These are phyloP conservation scores for Quercus phellos DNA, from an alignment of 331 rosid genomes.

Conservation along the genomic window DNA sequence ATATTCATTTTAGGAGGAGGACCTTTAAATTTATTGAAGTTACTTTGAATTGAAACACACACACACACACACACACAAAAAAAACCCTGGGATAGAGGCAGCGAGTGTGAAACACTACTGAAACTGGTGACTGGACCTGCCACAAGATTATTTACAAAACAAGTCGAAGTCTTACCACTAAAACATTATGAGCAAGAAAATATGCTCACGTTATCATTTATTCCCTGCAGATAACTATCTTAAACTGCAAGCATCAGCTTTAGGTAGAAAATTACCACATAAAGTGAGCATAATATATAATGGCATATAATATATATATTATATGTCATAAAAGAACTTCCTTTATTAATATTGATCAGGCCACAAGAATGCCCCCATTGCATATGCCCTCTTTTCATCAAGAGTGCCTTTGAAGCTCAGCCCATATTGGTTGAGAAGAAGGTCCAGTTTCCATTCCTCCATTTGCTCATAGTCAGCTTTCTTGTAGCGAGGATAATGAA, in stretches of 20 bases:
- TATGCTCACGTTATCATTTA: neutral
- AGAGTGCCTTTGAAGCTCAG: slow-evolving; percentile 39
- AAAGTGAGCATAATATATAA: neutral
- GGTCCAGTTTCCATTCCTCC: slow-evolving; percentile 74
- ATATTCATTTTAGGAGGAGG: too few species aligned
- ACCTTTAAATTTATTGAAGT: too few species aligned
- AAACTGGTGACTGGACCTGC: too few species aligned
- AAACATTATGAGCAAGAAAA: neutral
- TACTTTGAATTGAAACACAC: too few species aligned
- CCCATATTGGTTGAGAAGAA: slow-evolving; percentile 69
- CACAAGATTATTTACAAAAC: neutral
- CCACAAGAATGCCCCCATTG: slow-evolving; percentile 74
- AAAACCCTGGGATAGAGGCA: too few species aligned
- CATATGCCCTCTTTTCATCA: slow-evolving; percentile 54
- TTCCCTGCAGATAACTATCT: neutral
- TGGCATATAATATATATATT: neutral
- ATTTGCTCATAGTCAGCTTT: slow-evolving; percentile 60
- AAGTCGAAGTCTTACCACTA: neutral
- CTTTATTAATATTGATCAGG: slow-evolving; percentile 42
- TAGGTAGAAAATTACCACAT: too few species aligned
- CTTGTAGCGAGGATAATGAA: slow-evolving; percentile 70
- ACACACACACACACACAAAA: too few species aligned
- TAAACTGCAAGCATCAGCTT: too few species aligned
- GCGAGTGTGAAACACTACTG: too few species aligned
- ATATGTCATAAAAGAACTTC: neutral